phyloP scores from a whole-genome alignment of 2,329 filamentous ascomycete genomes.

The Hirsutella rhossiliensis region DNA sequence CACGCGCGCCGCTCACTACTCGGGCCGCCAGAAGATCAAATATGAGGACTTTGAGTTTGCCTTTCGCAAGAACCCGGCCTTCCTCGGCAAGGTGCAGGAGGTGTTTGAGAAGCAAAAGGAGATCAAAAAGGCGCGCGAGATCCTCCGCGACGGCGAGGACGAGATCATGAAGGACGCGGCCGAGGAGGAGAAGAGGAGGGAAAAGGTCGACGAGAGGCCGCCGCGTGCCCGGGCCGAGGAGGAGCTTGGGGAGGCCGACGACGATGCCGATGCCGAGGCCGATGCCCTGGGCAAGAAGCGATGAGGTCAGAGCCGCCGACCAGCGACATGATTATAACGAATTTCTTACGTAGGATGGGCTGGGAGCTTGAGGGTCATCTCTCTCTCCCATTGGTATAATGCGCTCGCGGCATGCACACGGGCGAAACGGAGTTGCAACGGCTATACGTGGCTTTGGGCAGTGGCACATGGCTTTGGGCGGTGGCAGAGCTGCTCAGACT shows the following conservation, averaged over 20 bases:
- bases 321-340: no score
- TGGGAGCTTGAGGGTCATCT: no score
- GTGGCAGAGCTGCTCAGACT: no score
- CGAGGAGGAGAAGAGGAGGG: constrained; percentile 27
- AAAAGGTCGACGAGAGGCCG: constrained; percentile 14
- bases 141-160: constrained; percentile 55
- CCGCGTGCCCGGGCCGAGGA: constrained; percentile 28
- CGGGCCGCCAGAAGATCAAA: constrained; percentile 91
- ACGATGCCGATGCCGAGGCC: constrained; percentile 32
- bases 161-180: constrained; percentile 43
- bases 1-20: constrained; percentile 72
- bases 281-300: constrained; percentile 27
- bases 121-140: constrained; percentile 72
- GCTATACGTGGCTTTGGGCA: no score
- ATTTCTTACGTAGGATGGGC: no score
- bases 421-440: no score
- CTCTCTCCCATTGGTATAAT: no score
- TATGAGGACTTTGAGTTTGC: constrained; percentile 97
- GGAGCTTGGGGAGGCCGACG: constrained; percentile 39
- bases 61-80: constrained; percentile 70
- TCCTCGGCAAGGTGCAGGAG: constrained; percentile 82
- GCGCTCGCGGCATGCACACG: no score
- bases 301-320: constrained; percentile 8
- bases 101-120: constrained; percentile 79
- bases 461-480: no score